Conservation (phyloP, 2,329 filamentous ascomycete genomes). For the Trichoderma sp. region DNA sequence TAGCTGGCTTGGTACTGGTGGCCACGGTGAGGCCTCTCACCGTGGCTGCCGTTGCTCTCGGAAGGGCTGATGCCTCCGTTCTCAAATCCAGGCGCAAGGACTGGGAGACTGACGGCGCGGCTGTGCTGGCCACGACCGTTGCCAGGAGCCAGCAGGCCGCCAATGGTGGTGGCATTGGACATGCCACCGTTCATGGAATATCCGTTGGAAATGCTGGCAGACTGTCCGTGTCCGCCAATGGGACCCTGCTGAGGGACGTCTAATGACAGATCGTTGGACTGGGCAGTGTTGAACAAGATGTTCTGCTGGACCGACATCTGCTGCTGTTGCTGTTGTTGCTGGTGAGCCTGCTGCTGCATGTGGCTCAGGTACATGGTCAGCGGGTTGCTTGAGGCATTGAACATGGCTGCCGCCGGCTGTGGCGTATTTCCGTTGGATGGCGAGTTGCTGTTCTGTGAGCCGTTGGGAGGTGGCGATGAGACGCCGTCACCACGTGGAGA, state of each 20-base stretch:
- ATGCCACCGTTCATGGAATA: constrained; percentile 59
- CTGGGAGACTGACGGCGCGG: constrained; percentile 86
- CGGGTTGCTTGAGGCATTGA: constrained; percentile 85
- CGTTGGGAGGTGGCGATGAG: constrained; percentile 61
- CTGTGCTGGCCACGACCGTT: constrained; percentile 66
- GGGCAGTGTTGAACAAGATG: constrained; percentile 76
- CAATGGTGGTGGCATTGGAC: constrained; percentile 69
- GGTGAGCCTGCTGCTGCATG: constrained; percentile 71
- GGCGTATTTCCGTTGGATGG: constrained; percentile 59
- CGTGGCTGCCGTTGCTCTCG: constrained; percentile 51
- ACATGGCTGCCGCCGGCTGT: constrained; percentile 70
- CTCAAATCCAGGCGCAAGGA: constrained; percentile 66
- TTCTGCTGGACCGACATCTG: constrained; percentile 76
- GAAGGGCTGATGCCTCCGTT: constrained; percentile 60
- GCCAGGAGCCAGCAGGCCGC: constrained; percentile 75
- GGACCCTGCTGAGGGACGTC: constrained; percentile 65
- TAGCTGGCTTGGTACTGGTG: constrained; percentile 70
- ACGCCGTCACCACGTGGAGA: constrained; percentile 68
- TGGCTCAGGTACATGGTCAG: constrained; percentile 92
- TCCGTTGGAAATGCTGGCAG: constrained; percentile 68
- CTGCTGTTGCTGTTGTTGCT: constrained; percentile 75
- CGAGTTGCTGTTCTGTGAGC: constrained; percentile 62
- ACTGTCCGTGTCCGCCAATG: constrained; percentile 66
- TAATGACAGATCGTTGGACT: constrained; percentile 60
- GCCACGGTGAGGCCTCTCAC: constrained; percentile 56